Conservation (phyloP, 1,284 basidiomycete species). For the Ganoderma multipileum region DNA sequence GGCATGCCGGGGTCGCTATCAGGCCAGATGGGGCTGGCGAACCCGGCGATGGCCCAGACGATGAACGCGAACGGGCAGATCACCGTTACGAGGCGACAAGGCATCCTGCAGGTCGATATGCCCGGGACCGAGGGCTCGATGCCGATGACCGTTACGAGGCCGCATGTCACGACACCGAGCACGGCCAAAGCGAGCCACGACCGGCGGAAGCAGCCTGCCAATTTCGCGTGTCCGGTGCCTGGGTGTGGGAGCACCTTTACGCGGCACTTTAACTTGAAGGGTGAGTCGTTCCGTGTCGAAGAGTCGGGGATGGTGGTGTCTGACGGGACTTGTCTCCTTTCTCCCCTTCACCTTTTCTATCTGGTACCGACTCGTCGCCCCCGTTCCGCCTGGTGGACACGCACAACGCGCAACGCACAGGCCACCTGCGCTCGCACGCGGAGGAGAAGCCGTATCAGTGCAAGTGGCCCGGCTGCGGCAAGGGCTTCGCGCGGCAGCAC, state of each 20-base stretch:
- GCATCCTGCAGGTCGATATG: constrained; percentile 31
- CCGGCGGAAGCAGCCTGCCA: constrained; percentile 76
- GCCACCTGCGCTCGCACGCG: constrained; percentile 83
- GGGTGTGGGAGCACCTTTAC: constrained; percentile 87
- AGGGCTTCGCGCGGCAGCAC: constrained; percentile 85
- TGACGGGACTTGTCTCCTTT: constrained; percentile 20
- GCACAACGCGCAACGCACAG: constrained; percentile 40
- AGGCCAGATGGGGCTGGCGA: constrained; percentile 27
- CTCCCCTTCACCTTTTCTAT: constrained; percentile 2
- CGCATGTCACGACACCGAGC: constrained; percentile 74
- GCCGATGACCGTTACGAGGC: constrained; percentile 46
- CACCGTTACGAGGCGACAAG: constrained; percentile 14
- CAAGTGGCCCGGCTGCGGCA: constrained; percentile 85
- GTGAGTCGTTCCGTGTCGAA: constrained; percentile 46
- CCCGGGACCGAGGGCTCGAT: constrained; percentile 29
- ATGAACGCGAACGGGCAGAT: constrained; percentile 22
- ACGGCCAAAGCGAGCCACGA: constrained; percentile 77
- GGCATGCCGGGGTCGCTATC: constrained; percentile 28
- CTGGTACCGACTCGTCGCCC: background rate
- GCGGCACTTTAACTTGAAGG: constrained; percentile 81
- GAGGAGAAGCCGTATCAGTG: constrained; percentile 86
- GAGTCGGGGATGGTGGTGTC: constrained; percentile 18
- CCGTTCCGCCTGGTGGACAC: constrained; percentile 9
- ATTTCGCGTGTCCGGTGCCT: constrained; percentile 75
- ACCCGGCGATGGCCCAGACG: constrained; percentile 21